These are phyloP conservation scores for Wallacemonas collosoma DNA, from an alignment of 208 protist species.

Conservation along the genomic window DNA sequence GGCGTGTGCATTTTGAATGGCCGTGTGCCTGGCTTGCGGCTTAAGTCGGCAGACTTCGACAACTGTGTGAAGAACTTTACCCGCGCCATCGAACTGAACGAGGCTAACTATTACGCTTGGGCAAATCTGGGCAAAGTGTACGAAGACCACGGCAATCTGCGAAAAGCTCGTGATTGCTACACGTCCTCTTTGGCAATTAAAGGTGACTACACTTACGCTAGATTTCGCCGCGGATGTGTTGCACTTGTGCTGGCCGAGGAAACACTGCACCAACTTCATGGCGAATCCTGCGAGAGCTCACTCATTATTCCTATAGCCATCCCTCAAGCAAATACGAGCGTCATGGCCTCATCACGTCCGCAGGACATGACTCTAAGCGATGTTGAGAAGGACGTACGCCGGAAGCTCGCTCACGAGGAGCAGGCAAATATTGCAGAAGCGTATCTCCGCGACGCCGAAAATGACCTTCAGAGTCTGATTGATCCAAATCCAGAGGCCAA, in stretches of 20 bases:
- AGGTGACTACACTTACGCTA: conserved; percentile 74
- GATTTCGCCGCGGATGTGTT: conserved; percentile 76
- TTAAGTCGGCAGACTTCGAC: conserved; percentile 68
- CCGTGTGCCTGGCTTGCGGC: conserved; percentile 77
- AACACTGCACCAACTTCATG: conserved; percentile 13
- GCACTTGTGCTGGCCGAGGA: conserved; percentile 55
- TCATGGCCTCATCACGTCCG: conserved; percentile 1
- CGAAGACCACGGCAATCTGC: conserved; percentile 77
- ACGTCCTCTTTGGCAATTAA: conserved; percentile 65
- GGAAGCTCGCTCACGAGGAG: conserved; percentile 26
- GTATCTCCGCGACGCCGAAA: conserved; percentile 39
- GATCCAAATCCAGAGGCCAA: conserved; percentile 27
- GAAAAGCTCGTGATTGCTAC: conserved; percentile 80
- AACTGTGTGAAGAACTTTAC: conserved; percentile 85
- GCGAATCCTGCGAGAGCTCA: conserved; percentile 7
- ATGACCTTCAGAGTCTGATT: conserved; percentile 53
- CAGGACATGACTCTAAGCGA: conserved; percentile 26
- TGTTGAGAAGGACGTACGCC: conserved; percentile 46
- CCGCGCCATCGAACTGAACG: conserved; percentile 84
- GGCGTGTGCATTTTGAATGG: conserved; percentile 72
- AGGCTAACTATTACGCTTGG: conserved; percentile 93
- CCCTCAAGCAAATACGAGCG: background rate
- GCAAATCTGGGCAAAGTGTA: conserved; percentile 88
- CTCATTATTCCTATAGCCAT: conserved; percentile 5
- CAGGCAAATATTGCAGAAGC: conserved; percentile 24